Base-by-base conservation (phyloP, 805 yeast genomes). In the Nakazawaea anatomiae region DNA sequence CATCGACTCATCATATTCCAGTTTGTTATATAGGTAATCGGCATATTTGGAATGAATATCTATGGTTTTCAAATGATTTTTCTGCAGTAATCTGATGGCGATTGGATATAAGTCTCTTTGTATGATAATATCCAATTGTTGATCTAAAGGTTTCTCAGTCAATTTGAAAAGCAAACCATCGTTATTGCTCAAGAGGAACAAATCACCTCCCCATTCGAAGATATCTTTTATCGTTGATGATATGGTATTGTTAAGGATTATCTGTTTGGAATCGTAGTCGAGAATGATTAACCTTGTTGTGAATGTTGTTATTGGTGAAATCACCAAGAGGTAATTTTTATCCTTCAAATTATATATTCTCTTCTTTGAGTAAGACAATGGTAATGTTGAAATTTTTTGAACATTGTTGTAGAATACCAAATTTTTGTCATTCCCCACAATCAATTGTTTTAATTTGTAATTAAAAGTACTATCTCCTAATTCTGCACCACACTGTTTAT, bases 121-220 rank as follows among this genome's bases (percentile, higher is more conserved):
- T 27, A 83, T 71, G 6, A 89, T 75, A 6, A 83, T 76, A 25
- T 83, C 83, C 9, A 94, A 70, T 60, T 88, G 88, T 47, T 83
- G 82, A n/a, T 76, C 71, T 8, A 86, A 60, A 0, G 83, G 69
- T 57, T 83, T 85, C 60, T 89, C 95, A 42, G 77, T 80, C 12
- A 89, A 65, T 52, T 76, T 76, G 60, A 85, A 83, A 6, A 92
- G 67, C 2, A 86, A 67, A 0, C 97, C 97, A 62, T 90, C 96
- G 1, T 84, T 70, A 2, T 18, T 18, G 25, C 89, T 80, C 11
- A 91, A 65, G 7, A 89, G 67, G 57, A 74, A 83, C 11, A 85
- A 59, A 48, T 80, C 81, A 34, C 70, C 74, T 80, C 85, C 79
- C 54, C 79, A 67, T 25, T 66, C 62, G 51, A 89, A 79, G 0